These are phyloP conservation scores for Cryptococcus sp. DNA, from an alignment of 1,284 basidiomycete genomes.

Conservation along the genomic window DNA sequence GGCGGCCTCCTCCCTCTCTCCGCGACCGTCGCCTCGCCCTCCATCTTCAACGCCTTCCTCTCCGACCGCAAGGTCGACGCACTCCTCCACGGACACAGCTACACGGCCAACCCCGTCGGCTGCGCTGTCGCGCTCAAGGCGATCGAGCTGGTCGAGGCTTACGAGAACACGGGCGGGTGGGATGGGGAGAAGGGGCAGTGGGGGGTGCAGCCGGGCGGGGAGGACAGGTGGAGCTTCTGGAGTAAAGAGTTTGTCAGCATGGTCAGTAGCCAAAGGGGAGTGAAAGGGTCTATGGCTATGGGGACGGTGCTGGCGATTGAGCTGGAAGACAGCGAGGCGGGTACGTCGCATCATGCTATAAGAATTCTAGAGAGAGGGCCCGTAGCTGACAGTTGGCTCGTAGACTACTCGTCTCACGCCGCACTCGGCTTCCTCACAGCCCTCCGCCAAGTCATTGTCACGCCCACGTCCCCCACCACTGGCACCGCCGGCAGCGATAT, in stretches of 20 bases:
- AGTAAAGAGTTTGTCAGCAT: constrained; percentile 64
- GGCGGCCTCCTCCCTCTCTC: constrained; percentile 88
- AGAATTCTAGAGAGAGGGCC: no score
- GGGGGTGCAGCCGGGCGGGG: constrained; percentile 35
- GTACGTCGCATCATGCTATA: constrained; percentile 49
- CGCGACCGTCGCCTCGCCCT: constrained; percentile 73
- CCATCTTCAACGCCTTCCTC: constrained; percentile 76
- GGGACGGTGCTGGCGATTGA: constrained; percentile 85
- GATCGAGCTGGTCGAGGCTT: constrained; percentile 61
- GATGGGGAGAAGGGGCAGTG: constrained; percentile 55
- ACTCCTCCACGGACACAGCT: constrained; percentile 90
- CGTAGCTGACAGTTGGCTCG: background rate
- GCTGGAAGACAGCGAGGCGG: constrained; percentile 60
- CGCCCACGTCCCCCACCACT: constrained; percentile 1
- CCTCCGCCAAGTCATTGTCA: constrained; percentile 24
- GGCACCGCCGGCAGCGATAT: background rate
- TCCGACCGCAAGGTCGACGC: constrained; percentile 74
- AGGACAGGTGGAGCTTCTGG: constrained; percentile 84
- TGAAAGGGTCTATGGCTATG: constrained; percentile 78
- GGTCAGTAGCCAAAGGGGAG: constrained; percentile 59
- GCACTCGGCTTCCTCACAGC: constrained; percentile 61
- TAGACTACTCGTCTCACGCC: constrained; percentile 71
- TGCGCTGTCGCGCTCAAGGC: constrained; percentile 86
- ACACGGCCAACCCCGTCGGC: constrained; percentile 86
- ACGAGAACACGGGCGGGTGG: constrained; percentile 59